Conservation (phyloP, 2,329 filamentous ascomycete genomes). For the Endoconidiophora laricicola region DNA sequence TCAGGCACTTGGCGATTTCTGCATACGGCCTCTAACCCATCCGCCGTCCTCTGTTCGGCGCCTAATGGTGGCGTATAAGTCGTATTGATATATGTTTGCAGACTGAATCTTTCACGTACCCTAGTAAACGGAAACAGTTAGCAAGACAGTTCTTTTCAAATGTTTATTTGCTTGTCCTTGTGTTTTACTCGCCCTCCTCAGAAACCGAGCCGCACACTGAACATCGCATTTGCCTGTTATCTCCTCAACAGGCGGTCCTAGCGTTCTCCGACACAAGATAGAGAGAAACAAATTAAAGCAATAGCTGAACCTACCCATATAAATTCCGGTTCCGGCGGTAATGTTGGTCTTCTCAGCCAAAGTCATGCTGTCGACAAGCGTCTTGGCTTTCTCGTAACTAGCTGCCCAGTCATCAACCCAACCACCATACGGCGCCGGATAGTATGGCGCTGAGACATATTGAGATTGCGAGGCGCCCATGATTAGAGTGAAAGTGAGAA, state of each 20-base stretch:
- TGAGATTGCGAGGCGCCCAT: constrained; percentile 12
- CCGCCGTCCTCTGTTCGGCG: too few relatives aligned
- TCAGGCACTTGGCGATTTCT: too few relatives aligned
- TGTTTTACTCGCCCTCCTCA: too few relatives aligned
- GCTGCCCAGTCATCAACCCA: constrained; percentile 52
- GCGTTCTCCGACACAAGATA: constrained; percentile 4
- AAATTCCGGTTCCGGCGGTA: constrained; percentile 52
- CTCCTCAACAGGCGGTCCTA: too few relatives aligned
- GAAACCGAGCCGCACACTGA: too few relatives aligned
- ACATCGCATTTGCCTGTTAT: too few relatives aligned
- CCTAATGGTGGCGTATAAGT: too few relatives aligned
- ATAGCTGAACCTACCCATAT: constrained; percentile 37
- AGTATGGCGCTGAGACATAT: constrained; percentile 40
- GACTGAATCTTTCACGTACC: not conserved
- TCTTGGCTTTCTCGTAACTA: constrained; percentile 53
- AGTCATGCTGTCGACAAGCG: constrained; percentile 58
- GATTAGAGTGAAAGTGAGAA: not conserved
- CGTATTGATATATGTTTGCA: too few relatives aligned
- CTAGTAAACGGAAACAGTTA: not conserved
- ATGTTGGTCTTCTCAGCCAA: constrained; percentile 68
- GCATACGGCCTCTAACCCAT: too few relatives aligned
- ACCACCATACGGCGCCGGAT: constrained; percentile 55
- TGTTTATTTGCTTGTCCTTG: too few relatives aligned
- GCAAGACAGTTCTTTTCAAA: not conserved
- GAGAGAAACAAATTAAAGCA: not conserved